These are phyloP conservation scores for Malassezia globosa DNA, from an alignment of 1,284 basidiomycete genomes.

Conservation along the genomic window DNA sequence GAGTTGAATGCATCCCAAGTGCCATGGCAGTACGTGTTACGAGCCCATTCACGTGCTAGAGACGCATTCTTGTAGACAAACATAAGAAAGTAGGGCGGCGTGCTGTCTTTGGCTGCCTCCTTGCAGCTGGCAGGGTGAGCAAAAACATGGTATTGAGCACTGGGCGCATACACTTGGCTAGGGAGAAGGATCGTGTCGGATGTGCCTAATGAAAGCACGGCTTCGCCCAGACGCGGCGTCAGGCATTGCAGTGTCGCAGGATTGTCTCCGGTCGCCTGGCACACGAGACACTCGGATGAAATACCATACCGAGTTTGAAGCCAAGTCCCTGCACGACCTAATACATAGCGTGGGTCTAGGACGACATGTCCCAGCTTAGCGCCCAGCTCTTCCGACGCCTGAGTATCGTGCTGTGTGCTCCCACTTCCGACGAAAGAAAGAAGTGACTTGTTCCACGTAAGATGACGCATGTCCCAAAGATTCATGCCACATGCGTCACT, in stretches of 20 bases:
- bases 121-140: slow-evolving; percentile 48
- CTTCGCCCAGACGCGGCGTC: slow-evolving; percentile 60
- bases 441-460: slow-evolving; percentile 29
- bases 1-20: slow-evolving; percentile 66
- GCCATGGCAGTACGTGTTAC: slow-evolving; percentile 57
- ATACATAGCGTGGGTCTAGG: slow-evolving; percentile 60
- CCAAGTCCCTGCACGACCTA: slow-evolving; percentile 60
- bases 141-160: slow-evolving; percentile 51
- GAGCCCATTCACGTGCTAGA: slow-evolving; percentile 59
- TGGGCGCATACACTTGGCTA: slow-evolving; percentile 47
- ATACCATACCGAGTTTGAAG: slow-evolving; percentile 70
- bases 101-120: slow-evolving; percentile 16
- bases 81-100: slow-evolving; percentile 49
- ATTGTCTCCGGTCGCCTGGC: slow-evolving; percentile 83
- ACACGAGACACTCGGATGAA: slow-evolving; percentile 63
- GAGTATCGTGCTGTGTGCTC: no score
- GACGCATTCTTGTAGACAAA: slow-evolving; percentile 50
- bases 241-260: slow-evolving; percentile 73
- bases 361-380: slow-evolving; percentile 64
- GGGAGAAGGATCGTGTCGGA: slow-evolving; percentile 77
- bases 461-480: slow-evolving; percentile 54
- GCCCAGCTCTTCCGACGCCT: slow-evolving; percentile 58
- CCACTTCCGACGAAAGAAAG: slow-evolving; percentile 40
- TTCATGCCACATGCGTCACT: slow-evolving; percentile 88
- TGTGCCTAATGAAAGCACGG: slow-evolving; percentile 77